Conservation (phyloP, 495 filamentous ascomycete genomes). For the Aspergillus mulundensis region DNA sequence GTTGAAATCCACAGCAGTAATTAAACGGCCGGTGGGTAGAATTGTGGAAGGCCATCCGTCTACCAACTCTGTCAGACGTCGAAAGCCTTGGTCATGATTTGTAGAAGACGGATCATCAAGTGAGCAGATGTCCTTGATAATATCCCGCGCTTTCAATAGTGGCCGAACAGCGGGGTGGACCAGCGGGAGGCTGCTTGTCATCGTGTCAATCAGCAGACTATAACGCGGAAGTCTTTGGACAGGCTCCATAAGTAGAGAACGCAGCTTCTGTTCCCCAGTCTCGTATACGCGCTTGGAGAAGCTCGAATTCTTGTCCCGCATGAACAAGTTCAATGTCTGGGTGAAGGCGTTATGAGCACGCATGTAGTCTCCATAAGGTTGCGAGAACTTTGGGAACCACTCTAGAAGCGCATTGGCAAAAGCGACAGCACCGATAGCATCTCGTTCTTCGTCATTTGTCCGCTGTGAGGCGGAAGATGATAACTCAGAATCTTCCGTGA, state of each 20-base stretch:
- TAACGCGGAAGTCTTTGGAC: constrained; percentile 94
- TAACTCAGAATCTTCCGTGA: constrained; percentile 52
- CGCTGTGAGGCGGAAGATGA: constrained; percentile 33
- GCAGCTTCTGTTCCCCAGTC: constrained; percentile 84
- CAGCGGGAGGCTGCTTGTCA: constrained; percentile 75
- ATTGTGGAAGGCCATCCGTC: constrained; percentile 74
- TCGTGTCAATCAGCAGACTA: constrained; percentile 92
- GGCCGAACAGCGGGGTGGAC: constrained; percentile 75
- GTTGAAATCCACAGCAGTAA: constrained; percentile 77
- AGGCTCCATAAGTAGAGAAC: constrained; percentile 92
- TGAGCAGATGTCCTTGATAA: constrained; percentile 92
- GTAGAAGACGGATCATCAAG: constrained; percentile 62
- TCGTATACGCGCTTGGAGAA: constrained; percentile 75
- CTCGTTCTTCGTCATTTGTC: constrained; percentile 45
- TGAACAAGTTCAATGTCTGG: constrained; percentile 68
- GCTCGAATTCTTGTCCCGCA: constrained; percentile 68
- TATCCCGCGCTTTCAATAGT: constrained; percentile 80
- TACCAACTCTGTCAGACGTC: constrained; percentile 68
- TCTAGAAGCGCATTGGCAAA: constrained; percentile 76
- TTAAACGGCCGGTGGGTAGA: constrained; percentile 71
- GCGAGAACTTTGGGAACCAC: constrained; percentile 86
- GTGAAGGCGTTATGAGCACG: constrained; percentile 79
- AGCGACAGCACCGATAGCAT: constrained; percentile 67
- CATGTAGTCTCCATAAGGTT: constrained; percentile 88
- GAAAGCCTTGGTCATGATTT: constrained; percentile 65